These are phyloP conservation scores for Colletotrichum spaethianum DNA, from an alignment of 2,329 filamentous ascomycete species.

Conservation along the genomic window DNA sequence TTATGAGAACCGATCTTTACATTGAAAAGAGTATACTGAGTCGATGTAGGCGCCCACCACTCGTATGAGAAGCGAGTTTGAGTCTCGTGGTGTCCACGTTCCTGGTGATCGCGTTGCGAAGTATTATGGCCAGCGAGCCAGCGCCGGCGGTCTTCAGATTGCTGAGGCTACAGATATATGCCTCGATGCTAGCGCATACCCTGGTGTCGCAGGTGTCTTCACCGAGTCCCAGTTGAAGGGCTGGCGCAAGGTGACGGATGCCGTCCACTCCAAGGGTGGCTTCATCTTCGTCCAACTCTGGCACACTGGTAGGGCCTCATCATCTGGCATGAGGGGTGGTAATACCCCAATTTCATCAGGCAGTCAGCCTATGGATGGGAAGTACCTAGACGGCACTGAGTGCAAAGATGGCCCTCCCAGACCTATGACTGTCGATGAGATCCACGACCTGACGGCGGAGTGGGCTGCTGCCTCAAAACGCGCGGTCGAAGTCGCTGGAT, in stretches of 20 bases:
- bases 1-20: background rate
- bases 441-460: conserved; percentile 70
- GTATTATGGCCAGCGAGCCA: conserved; percentile 52
- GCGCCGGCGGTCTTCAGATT: conserved; percentile 49
- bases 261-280: conserved; percentile 73
- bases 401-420: conserved; percentile 63
- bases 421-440: conserved; percentile 75
- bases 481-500: conserved; percentile 71
- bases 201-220: conserved; percentile 49
- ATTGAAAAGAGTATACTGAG: background rate
- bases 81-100: conserved; percentile 52
- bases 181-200: conserved; percentile 47
- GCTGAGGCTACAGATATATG: conserved; percentile 51
- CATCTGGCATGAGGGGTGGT: conserved; percentile 44
- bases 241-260: conserved; percentile 73
- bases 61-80: conserved; percentile 48
- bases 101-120: conserved; percentile 48
- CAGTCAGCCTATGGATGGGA: conserved; percentile 57
- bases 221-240: conserved; percentile 52
- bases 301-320: conserved; percentile 67
- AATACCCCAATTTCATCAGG: conserved; percentile 47
- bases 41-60: conserved; percentile 19
- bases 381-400: conserved; percentile 41
- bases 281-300: conserved; percentile 76
- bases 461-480: conserved; percentile 68